Base-by-base conservation (phyloP, 768 basidiomycete species). In the Termitomyces sp. region DNA sequence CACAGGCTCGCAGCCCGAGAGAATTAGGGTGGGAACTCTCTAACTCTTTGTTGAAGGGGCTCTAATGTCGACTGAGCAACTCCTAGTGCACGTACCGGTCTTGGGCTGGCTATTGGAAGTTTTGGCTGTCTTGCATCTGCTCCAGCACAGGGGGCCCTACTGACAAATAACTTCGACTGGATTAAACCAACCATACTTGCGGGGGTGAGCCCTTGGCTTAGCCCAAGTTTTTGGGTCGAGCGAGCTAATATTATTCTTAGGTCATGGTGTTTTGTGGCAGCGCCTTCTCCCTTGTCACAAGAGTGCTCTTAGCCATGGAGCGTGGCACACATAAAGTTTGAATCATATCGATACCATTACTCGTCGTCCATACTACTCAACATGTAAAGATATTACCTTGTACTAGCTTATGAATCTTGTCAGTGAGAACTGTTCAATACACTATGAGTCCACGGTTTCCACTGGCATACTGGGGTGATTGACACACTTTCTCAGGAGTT, bases 121-220 rank as follows among this genome's bases (percentile, higher is more conserved):
- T 63, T 78, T 44, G 73, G 69, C 4, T 52, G 61, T 38, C 70
- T 78, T 49, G 68, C 70, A 28, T 73, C 75, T 33, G 71, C 68
- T n/a, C 69, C 77, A 7, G 60, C 76, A 8, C 77, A 79, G 66
- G 71, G 76, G 18, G 75, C 70, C 3, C 66, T 78, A 22, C 68
- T 78, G 7, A 69, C 70, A 7, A 18, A 60, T 8, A 63, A 71
- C 7, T 74, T 70, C 51, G 24, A 60, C 1, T 79, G 75, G 75
- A 69, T 67, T 13, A 63, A 70, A 20, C 70, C 76, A 7, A 71
- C 74, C 46, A 74, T 67, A 7, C 70, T 78, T 38, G 71, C 72
- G 4, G 28, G 28, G 28, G 28, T 28, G 28, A 28, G 28, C 28
- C 28, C 4, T 28, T 4, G 4, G 28, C 28, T n/a, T n/a, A n/a